Evolutionary conservation across 495 filamentous ascomycete species (phyloP), one percentile per base, ranked within the genome.

Genomic region (Aspergillus ellipticus): DNA sequence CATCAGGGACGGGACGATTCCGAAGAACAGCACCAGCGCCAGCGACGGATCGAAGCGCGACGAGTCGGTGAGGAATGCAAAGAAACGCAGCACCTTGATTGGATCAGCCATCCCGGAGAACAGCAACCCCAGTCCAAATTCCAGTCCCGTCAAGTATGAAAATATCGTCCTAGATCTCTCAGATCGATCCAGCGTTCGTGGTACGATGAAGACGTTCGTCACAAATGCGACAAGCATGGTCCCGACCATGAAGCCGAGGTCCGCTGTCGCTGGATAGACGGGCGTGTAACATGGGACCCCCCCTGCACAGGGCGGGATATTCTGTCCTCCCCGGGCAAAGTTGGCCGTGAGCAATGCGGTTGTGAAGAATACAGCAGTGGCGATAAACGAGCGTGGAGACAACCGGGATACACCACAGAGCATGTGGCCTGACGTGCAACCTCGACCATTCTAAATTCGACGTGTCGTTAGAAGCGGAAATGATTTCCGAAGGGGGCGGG

Each of bases 341-440:
- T 78, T 77, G 26, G 80, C 78, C 0, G 81, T 82, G 24, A 80
- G 35, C 4, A 82, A 48, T 16, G 79, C 81, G 0, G 74, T 64
- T 1, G 72, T 71, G 66, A 83, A 85, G 71, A 85, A 85, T n/a
- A 74, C 67, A 6, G 67, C 71, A 0, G 80, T 81, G 33, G 82
- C 78, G 45, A 79, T 74, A 9, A 82, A 46, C 8, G 80, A 83
- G 41, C 81, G 78, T 17, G 69, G 58, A 3, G 76, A 81, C 15
- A 81, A 66, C 28, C 79, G 78, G 0, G 81, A 75, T 5, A 85
- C 53, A 0, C 82, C 82, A 55, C 81, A 83, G 31, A 85, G 76
- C 74, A 85, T 83, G 61, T 85, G 82, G 28, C 82, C 82, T 2
- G 81, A 83, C 11, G 82, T 84, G 56, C 82, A 85, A 22, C 82